Conservation (phyloP, 495 filamentous ascomycete genomes). For the Aspergillus heteromorphus region DNA sequence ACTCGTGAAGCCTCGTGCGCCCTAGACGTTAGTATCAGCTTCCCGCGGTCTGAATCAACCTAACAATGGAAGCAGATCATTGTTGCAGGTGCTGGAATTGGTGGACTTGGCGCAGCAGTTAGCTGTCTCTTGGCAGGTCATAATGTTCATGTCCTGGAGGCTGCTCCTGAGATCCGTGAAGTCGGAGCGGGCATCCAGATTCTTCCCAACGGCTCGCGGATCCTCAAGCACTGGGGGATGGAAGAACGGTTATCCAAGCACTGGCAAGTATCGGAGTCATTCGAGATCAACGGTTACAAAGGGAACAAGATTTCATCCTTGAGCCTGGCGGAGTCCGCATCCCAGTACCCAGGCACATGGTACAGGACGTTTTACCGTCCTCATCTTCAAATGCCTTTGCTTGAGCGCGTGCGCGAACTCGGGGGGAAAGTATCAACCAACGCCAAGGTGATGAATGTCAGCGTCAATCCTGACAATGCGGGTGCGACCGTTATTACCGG, state of each 20-base stretch:
- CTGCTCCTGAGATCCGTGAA: constrained; percentile 49
- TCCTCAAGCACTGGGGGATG: constrained; percentile 47
- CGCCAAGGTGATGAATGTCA: constrained; percentile 34
- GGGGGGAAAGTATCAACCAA: constrained; percentile 42
- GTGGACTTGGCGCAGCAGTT: constrained; percentile 58
- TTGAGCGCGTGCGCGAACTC: constrained; percentile 44
- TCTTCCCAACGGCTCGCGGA: constrained; percentile 48
- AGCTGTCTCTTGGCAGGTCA: constrained; percentile 56
- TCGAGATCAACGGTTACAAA: constrained; percentile 48
- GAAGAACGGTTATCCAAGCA: constrained; percentile 24
- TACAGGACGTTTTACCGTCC: constrained; percentile 56
- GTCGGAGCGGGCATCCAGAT: constrained; percentile 47
- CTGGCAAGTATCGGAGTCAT: constrained; percentile 43
- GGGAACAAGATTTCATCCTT: constrained; percentile 45
- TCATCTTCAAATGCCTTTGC: constrained; percentile 45
- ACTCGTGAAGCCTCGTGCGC: no score
- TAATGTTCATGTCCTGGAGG: constrained; percentile 53
- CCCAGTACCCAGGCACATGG: constrained; percentile 36
- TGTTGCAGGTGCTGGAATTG: constrained; percentile 60
- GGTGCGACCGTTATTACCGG: constrained; percentile 10
- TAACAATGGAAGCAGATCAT: constrained; percentile 19
- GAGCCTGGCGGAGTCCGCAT: constrained; percentile 36
- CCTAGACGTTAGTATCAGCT: no score
- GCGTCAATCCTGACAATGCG: constrained; percentile 20
- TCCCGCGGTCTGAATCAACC: no score